Percentiles rank a stretch among this genome's conserved stretches.
These are phyloP conservation scores for Apiotrichum laibachii DNA, from an alignment of 1,284 basidiomycete species.

Conservation along the genomic window DNA sequence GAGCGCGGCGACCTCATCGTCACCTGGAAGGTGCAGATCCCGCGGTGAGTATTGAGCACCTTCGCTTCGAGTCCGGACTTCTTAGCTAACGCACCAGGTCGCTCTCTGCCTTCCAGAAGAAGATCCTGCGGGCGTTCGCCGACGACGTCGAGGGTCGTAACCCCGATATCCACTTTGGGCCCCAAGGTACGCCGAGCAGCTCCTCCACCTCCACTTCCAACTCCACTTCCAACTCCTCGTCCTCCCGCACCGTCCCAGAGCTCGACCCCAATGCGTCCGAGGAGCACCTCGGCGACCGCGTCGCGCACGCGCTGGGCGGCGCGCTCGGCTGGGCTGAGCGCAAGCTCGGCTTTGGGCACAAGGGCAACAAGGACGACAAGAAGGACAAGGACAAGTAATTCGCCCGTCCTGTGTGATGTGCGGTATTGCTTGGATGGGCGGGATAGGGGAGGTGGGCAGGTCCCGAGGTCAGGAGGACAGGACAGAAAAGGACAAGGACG, in stretches of 20 bases:
- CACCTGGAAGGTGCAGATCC: constrained; percentile 81
- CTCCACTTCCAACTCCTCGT: constrained; percentile 8
- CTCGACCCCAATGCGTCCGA: constrained; percentile 3
- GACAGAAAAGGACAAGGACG: not conserved
- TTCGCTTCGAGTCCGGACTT: no score
- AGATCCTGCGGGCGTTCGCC: constrained; percentile 85
- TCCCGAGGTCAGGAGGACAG: no score
- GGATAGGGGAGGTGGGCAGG: no score
- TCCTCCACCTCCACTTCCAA: constrained; percentile 9
- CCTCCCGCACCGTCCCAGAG: constrained; percentile 16
- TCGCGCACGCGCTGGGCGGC: constrained; percentile 39
- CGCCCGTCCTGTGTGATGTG: no score
- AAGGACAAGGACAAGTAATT: constrained; percentile 5
- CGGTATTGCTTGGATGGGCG: no score
- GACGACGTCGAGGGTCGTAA: constrained; percentile 79
- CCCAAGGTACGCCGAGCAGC: not conserved
- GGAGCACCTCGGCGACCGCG: constrained; percentile 22
- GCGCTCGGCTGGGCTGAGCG: constrained; percentile 42
- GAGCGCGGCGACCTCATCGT: constrained; percentile 81
- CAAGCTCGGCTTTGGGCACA: constrained; percentile 26
- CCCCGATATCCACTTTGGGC: constrained; percentile 40
- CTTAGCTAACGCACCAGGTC: no score
- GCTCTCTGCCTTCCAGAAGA: constrained; percentile 75
- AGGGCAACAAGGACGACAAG: constrained; percentile 9
- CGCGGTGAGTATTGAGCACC: constrained; percentile 63